Evolutionary conservation across 23 red algal species (phyloP).

Genomic region (Gracilaria domingensis): DNA sequence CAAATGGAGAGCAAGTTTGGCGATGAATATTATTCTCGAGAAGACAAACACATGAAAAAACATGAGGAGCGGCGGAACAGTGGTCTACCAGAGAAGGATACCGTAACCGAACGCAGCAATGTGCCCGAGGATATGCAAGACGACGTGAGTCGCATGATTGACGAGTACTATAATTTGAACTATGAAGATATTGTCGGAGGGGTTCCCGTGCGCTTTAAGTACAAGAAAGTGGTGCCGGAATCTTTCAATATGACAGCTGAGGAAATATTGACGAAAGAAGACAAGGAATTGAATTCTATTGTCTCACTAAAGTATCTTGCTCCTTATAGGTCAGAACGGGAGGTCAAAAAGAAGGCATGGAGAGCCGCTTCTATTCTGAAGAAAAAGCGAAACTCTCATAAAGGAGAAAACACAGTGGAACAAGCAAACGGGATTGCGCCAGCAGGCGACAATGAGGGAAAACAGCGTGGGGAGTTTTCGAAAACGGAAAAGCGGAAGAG

Average conservation of each 20-base stretch:
- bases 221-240: conserved; percentile 85
- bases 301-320: conserved; percentile 84
- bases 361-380: conserved; percentile 12
- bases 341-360: conserved; percentile 64
- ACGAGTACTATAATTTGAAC: conserved; percentile 94
- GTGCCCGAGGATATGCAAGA: conserved; percentile 53
- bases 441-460: background rate
- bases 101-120: background rate
- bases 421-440: background rate
- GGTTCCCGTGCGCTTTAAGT: conserved; percentile 81
- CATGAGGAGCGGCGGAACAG: background rate
- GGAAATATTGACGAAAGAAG: conserved; percentile 86
- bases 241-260: conserved; percentile 80
- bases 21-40: conserved; percentile 77
- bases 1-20: conserved; percentile 83
- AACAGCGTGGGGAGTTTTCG: background rate
- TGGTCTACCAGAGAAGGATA: background rate
- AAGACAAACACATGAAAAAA: conserved; percentile 58
- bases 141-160: conserved; percentile 77
- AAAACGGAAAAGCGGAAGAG: background rate
- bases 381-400: background rate
- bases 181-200: conserved; percentile 88
- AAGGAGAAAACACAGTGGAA: background rate
- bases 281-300: conserved; percentile 91
- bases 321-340: conserved; percentile 71